Percentiles rank a stretch among this genome's conserved stretches.
Conservation (phyloP, 768 basidiomycete genomes). For the Pisolithus albus region DNA sequence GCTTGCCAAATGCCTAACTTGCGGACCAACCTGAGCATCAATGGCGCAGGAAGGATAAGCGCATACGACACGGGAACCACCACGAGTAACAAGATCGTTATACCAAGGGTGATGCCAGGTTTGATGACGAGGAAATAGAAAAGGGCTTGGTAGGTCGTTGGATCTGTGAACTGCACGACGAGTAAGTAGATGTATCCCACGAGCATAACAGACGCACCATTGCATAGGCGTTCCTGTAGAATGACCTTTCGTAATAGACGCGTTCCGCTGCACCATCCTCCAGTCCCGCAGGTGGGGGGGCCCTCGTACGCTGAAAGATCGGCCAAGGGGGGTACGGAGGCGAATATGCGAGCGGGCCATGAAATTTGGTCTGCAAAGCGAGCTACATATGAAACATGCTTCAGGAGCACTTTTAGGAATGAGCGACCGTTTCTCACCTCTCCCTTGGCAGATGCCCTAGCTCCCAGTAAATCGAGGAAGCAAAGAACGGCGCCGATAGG, state of each 20-base stretch:
- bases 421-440: constrained; percentile 41
- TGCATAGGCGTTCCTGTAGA: constrained; percentile 75
- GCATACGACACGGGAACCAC: constrained; percentile 52
- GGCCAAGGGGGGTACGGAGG: constrained; percentile 62
- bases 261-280: constrained; percentile 36
- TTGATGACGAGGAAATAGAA: constrained; percentile 90
- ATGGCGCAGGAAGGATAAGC: constrained; percentile 61
- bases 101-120: constrained; percentile 66
- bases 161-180: constrained; percentile 59
- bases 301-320: constrained; percentile 63
- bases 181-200: constrained; percentile 4
- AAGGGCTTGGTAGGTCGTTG: constrained; percentile 76
- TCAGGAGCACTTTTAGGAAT: constrained; percentile 1
- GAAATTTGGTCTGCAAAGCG: constrained; percentile 61
- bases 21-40: constrained; percentile 57
- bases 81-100: constrained; percentile 48
- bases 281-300: constrained; percentile 40
- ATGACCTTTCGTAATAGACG: constrained; percentile 55
- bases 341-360: constrained; percentile 57
- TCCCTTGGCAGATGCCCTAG: constrained; percentile 60
- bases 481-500: constrained; percentile 73
- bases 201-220: constrained; percentile 46
- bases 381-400: constrained; percentile 34
- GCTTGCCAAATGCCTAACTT: constrained; percentile 78
- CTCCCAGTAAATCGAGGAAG: constrained; percentile 71